Conservation (phyloP, 176 grass and related monocot species). For the Panicum miliaceum region DNA sequence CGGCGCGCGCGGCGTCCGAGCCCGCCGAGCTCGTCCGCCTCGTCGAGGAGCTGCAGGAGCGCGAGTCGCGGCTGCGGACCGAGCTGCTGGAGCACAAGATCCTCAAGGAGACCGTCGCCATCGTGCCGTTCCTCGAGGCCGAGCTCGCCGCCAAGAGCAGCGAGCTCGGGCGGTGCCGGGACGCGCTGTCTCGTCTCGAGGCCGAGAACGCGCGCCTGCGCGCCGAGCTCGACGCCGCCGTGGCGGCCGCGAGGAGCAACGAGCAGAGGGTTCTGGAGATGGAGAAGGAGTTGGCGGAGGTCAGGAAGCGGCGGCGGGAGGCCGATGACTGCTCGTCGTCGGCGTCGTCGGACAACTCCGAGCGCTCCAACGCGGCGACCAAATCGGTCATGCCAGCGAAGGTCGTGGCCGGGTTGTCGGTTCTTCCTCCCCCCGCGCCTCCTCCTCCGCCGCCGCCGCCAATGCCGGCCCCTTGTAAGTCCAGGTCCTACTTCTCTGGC, state of each 20-base stretch:
- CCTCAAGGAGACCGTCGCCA: constrained; percentile 84
- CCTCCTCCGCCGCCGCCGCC: constrained; percentile 43
- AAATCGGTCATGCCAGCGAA: background rate
- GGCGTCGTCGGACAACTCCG: constrained; percentile 43
- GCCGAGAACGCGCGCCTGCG: constrained; percentile 67
- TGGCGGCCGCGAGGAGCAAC: background rate
- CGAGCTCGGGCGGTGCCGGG: constrained; percentile 61
- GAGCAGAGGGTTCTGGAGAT: constrained; percentile 58
- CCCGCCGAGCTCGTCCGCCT: constrained; percentile 67
- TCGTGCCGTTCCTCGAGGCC: constrained; percentile 87
- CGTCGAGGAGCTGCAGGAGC: constrained; percentile 86
- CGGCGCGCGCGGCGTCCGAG: constrained; percentile 56
- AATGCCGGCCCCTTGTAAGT: constrained; percentile 41
- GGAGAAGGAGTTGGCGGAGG: constrained; percentile 59
- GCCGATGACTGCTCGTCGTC: constrained; percentile 73
- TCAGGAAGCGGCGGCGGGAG: constrained; percentile 30
- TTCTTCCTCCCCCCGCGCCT: constrained; percentile 30
- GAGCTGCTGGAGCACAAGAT: constrained; percentile 96
- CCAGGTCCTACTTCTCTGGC: constrained; percentile 50
- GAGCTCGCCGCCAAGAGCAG: constrained; percentile 61
- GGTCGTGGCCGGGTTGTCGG: background rate
- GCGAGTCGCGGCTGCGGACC: constrained; percentile 85
- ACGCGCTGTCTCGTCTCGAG: constrained; percentile 54
- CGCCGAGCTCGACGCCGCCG: constrained; percentile 54
- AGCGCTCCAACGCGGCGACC: background rate